phyloP scores from a whole-genome alignment of 1,284 basidiomycete genomes.

The Cutaneotrichosporon sp. region DNA sequence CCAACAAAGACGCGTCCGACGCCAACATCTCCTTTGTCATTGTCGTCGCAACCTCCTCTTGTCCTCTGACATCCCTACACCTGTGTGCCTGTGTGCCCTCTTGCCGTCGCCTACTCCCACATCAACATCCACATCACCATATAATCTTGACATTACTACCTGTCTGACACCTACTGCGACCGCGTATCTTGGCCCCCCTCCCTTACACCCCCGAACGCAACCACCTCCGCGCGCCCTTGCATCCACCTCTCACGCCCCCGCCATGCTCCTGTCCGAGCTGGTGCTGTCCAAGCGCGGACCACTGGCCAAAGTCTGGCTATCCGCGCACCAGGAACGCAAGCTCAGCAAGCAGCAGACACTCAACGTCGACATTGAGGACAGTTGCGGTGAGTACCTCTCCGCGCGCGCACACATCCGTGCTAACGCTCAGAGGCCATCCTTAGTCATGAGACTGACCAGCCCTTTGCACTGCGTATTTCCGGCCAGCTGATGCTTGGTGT shows the following conservation, averaged over 20 bases:
- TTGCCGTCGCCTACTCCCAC: neutral
- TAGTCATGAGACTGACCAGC: constrained; percentile 61
- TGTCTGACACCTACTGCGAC: neutral
- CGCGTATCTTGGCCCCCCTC: neutral
- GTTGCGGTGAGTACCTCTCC: constrained; percentile 62
- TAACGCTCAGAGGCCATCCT: constrained; percentile 64
- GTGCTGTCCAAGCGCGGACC: constrained; percentile 90
- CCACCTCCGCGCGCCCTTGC: neutral
- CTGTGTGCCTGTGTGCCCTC: too few species aligned
- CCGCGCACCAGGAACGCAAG: constrained; percentile 97
- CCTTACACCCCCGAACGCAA: neutral
- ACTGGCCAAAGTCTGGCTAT: constrained; percentile 94
- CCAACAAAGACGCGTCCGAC: too few species aligned
- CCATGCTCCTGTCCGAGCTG: constrained; percentile 82
- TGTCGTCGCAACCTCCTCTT: too few species aligned
- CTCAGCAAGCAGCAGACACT: constrained; percentile 91
- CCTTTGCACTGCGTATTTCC: constrained; percentile 86
- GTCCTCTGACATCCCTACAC: too few species aligned
- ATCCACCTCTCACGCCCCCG: neutral
- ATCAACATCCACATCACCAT: neutral
- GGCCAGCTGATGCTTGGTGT: constrained; percentile 94
- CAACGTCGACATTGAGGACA: constrained; percentile 88
- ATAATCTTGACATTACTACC: neutral
- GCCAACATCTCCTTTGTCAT: too few species aligned
- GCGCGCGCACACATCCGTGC: neutral